Evolutionary conservation across 768 basidiomycete species (phyloP), one percentile per base, ranked within the genome.

Genomic region (Wakefieldia striispora): DNA sequence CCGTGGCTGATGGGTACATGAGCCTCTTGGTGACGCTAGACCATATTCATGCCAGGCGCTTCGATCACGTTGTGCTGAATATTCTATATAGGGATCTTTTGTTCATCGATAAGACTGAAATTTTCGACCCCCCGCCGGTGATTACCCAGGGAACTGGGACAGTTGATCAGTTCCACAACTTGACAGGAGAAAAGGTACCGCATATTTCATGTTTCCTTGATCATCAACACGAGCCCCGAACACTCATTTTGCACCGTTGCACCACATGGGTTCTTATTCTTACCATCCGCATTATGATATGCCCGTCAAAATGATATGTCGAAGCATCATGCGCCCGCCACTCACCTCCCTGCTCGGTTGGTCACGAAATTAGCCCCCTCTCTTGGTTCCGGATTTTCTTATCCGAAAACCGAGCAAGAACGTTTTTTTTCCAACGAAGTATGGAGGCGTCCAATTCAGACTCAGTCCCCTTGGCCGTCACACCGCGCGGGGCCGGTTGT

Each of bases 31-130:
- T 24, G 21, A 40, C 13, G 20, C 14, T 43, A 41, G 38, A 38
- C 20, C 40, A 43, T 27, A 50, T 51, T 40, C 14, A 34, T 45
- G 39, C 41, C 26, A 8, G 34, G 38, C 40, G 53, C 47, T 54
- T 54, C 47, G 50, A 47, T 42, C 49, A 45, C 41, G 43, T 48
- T 43, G 33, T 21, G 38, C 51, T 40, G 36, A 42, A 40, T 24
- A 33, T 23, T 16, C 49, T 37, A 43, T 51, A 43, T 45, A 48
- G 43, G 41, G 39, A 39, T 26, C 20, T 40, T 27, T 27, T 42
- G 16, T 35, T 51, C 44, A 64, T 66, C 61, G 61, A 60, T 64
- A 31, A 48, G 43, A 41, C 40, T 37, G 35, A n/a, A n/a, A n/a
- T n/a, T 45, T 49, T 51, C 39, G 40, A 47, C 21, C 21, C 65